phyloP scores from a whole-genome alignment of 441 rosid species.

The Erodium moschatum region DNA sequence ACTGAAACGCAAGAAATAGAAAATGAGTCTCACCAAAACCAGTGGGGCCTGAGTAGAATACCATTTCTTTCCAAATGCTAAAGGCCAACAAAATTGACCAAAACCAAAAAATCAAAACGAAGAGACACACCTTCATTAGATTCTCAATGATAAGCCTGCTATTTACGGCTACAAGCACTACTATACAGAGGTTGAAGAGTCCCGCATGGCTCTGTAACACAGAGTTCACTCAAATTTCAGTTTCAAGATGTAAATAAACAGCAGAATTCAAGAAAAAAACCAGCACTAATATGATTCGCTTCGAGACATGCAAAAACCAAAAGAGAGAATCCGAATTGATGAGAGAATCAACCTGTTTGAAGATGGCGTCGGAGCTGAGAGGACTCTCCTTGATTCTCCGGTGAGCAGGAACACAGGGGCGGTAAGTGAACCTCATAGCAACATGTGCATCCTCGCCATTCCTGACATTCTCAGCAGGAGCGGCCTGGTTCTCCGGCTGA shows the following conservation, averaged over 20 bases:
- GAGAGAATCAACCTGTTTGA: slow-evolving; percentile 49
- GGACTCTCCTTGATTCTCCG: slow-evolving; percentile 74
- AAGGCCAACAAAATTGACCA: neutral
- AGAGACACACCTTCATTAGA: slow-evolving; percentile 65
- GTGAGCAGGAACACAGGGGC: slow-evolving; percentile 87
- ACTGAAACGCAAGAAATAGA: slow-evolving; percentile 38
- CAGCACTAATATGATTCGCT: neutral
- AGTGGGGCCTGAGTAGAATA: neutral
- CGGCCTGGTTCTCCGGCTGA: neutral
- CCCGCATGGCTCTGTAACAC: slow-evolving; percentile 93
- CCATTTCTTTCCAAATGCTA: neutral
- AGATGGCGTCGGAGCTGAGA: slow-evolving; percentile 85
- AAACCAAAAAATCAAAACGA: slow-evolving; percentile 4
- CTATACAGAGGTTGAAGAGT: slow-evolving; percentile 90
- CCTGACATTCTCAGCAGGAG: slow-evolving; percentile 17
- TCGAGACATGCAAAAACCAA: neutral
- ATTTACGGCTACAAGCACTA: slow-evolving; percentile 92
- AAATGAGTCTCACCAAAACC: neutral
- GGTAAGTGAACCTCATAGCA: slow-evolving; percentile 37
- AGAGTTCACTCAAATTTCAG: slow-evolving; percentile 1
- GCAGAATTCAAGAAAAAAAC: neutral
- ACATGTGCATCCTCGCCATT: slow-evolving; percentile 18
- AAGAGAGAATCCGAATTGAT: neutral
- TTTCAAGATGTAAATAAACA: neutral
- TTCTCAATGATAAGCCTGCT: slow-evolving; percentile 94